Evolutionary conservation across 306 rosid species (phyloP), one percentile per base, ranked within the genome.

Genomic region (Trifolium fragiferum): DNA sequence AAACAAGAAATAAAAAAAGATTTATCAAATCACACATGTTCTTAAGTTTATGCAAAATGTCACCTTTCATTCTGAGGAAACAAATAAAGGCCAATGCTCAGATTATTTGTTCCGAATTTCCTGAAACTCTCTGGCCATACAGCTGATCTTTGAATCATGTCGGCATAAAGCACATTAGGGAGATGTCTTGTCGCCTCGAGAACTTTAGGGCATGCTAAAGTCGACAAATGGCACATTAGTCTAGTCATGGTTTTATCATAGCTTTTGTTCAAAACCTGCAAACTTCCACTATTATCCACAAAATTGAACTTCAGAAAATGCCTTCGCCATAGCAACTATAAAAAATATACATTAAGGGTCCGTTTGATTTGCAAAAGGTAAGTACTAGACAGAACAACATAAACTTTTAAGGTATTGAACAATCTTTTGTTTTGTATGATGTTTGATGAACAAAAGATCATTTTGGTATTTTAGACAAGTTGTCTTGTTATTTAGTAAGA

Each of bases 61-160:
- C 78, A 93, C 96, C 93, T 84, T 79, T 79, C 74, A 59, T 23
- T 77, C 20, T 77, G 82, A 4, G 98, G 88, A 80, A 93, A 93
- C 80, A 90, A 84, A 73, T 75, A 93, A n/a, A 90, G 90, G 73
- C 87, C 97, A 74, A 90, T 80, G 80, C 81, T 84, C 23, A 71
- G 72, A 33, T 63, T 76, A 33, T 75, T 74, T 47, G 90, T 90
- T 13, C 93, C 87, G 6, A 4, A 51, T n/a, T 76, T 77, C 70
- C 13, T 59, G 78, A 91, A 93, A 25, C 76, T 65, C 74, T 64
- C 80, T 0, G 98, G 98, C 93, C 98, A 93, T 76, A 91, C 80
- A 16, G 5, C 77, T 55, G 79, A 41, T 75, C 92, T 88, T 68
- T 8, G 62, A 70, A 79, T 70, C 79, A 89, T 30, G 35, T 87